These are phyloP conservation scores for Neophaeococcomyces mojaviensis DNA, from an alignment of 2,329 filamentous ascomycete genomes.

Conservation along the genomic window DNA sequence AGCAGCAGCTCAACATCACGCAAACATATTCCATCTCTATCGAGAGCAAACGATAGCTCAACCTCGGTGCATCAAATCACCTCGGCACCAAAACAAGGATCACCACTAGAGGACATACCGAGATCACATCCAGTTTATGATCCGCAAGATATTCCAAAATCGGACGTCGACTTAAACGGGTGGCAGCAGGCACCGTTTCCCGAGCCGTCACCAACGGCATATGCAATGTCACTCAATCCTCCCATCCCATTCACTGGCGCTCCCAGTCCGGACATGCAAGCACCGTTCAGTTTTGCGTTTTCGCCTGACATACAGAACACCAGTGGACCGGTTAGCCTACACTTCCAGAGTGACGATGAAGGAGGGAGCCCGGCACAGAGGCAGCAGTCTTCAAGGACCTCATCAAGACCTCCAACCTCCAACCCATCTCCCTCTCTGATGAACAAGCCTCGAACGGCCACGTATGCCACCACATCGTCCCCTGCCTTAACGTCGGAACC, in stretches of 20 bases:
- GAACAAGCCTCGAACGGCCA: slow-evolving; percentile 21
- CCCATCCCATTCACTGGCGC: slow-evolving; percentile 18
- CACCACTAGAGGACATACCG: slow-evolving; percentile 15
- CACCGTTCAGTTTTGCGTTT: slow-evolving; percentile 19
- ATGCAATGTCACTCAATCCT: slow-evolving; percentile 19
- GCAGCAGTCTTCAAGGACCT: slow-evolving; percentile 17
- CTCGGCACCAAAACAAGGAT: slow-evolving; percentile 20
- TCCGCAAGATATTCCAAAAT: neutral
- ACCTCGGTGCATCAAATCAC: slow-evolving; percentile 22
- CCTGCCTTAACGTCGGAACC: neutral
- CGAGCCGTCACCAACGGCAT: slow-evolving; percentile 18
- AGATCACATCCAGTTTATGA: slow-evolving; percentile 9
- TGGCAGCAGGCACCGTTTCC: slow-evolving; percentile 16
- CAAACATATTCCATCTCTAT: slow-evolving; percentile 49
- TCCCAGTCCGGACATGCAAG: slow-evolving; percentile 18
- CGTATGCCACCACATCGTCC: slow-evolving; percentile 2
- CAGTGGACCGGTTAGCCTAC: slow-evolving; percentile 20
- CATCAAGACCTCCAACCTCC: slow-evolving; percentile 22
- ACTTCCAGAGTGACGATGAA: slow-evolving; percentile 24
- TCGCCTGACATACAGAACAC: slow-evolving; percentile 16
- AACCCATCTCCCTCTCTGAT: slow-evolving; percentile 21
- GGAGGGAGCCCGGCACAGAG: slow-evolving; percentile 17
- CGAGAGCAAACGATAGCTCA: slow-evolving; percentile 15
- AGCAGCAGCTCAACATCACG: slow-evolving; percentile 72
- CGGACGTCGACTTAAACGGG: slow-evolving; percentile 8